A percentile compares a stretch with the other conserved stretches of the same genome.
Evolutionary conservation across 148 eudicot species (phyloP).

Genomic region (Diospyros kaki): DNA sequence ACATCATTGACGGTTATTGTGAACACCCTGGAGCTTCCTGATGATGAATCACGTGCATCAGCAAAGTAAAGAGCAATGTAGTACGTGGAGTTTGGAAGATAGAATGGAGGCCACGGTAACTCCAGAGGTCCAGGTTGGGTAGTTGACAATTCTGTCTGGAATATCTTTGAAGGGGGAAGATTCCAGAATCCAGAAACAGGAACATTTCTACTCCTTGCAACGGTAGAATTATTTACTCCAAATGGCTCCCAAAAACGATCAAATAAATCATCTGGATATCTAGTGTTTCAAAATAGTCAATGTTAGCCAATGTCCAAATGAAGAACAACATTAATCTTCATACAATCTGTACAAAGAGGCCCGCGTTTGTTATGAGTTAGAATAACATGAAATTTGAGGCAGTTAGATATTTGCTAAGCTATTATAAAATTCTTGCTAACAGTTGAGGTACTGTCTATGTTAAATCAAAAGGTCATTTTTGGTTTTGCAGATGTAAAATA

Average conservation of each 20-base stretch:
- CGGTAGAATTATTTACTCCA: constrained; percentile 44
- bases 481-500: neutral
- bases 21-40: constrained; percentile 44
- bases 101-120: constrained; percentile 69
- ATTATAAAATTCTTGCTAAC: neutral
- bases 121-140: constrained; percentile 36
- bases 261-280: constrained; percentile 86
- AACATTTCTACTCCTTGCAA: constrained; percentile 35
- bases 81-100: constrained; percentile 56
- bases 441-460: neutral
- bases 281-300: constrained; percentile 22
- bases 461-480: neutral
- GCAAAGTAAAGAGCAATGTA: constrained; percentile 89
- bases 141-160: constrained; percentile 53
- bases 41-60: constrained; percentile 43
- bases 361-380: neutral
- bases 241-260: constrained; percentile 92
- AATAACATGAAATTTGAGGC: neutral
- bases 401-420: neutral
- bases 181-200: constrained; percentile 86
- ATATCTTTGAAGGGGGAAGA: constrained; percentile 65
- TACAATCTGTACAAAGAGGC: neutral
- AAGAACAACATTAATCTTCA: neutral
- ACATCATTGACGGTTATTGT: constrained; percentile 64
- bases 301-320: neutral